phyloP scores from a whole-genome alignment of 768 basidiomycete species.

The Daedaleopsis nitida region DNA sequence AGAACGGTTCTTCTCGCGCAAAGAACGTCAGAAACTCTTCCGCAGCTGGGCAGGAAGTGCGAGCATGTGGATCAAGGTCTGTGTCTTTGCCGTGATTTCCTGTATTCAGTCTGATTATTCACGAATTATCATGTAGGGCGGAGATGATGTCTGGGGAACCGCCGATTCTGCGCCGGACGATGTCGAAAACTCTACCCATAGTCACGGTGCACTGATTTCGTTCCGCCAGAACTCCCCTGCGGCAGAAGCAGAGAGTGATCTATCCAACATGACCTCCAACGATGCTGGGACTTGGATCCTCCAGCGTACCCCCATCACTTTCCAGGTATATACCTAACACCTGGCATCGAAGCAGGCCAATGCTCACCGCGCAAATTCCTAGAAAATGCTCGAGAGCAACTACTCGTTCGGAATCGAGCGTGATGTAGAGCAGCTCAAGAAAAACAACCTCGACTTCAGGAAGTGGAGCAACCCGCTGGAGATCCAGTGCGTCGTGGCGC shows the following conservation, averaged over 20 bases:
- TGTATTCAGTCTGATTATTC: not conserved
- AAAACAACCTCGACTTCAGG: constrained; percentile 69
- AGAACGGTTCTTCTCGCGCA: constrained; percentile 87
- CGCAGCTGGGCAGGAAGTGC: constrained; percentile 94
- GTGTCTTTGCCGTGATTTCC: not conserved
- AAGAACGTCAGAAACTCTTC: constrained; percentile 87
- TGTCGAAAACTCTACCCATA: constrained; percentile 48
- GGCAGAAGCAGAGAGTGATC: constrained; percentile 21
- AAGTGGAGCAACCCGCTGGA: constrained; percentile 96
- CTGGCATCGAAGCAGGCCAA: too few relatives aligned
- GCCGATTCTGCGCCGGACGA: constrained; percentile 81
- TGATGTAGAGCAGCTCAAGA: constrained; percentile 60
- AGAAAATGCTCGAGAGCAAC: constrained; percentile 84
- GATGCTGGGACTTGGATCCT: constrained; percentile 80
- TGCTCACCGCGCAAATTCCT: not conserved
- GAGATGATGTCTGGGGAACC: constrained; percentile 84
- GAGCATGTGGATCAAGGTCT: constrained; percentile 90
- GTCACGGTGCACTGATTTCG: constrained; percentile 81
- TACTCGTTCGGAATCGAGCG: constrained; percentile 90
- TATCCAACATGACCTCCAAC: constrained; percentile 74
- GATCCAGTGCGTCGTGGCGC: constrained; percentile 48
- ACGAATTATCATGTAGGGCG: constrained; percentile 53
- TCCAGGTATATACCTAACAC: constrained; percentile 54
- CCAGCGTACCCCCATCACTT: constrained; percentile 77
- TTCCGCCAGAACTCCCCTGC: constrained; percentile 52